Evolutionary conservation across 2,329 filamentous ascomycete genomes (phyloP), one percentile per base, ranked within the genome.

Genomic region (Sporothrix pallida): DNA sequence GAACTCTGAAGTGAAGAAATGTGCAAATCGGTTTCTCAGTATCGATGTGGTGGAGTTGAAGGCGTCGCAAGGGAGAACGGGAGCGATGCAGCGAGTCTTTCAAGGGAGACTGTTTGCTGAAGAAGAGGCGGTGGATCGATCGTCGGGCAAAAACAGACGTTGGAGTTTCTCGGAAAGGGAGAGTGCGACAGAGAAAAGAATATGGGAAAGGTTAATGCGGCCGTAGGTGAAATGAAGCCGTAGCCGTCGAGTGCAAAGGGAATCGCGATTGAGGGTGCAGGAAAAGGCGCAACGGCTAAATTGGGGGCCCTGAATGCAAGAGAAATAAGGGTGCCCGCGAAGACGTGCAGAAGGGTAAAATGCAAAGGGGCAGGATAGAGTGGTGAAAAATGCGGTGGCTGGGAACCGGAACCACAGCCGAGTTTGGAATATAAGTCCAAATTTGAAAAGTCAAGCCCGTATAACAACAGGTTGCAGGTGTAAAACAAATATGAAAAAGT

Each of bases 331-430:
- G 70, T 56, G 70, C 62, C 62, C 62, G 60, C 23, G 26, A 20
- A 58, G 58, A 46, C n/a, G 52, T 72, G 70, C 48, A 72, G 50
- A 15, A 63, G 20, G 65, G n/a, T n/a, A 46, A 69, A 70, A 44
- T 23, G 37, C 48, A 68, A 56, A 44, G 69, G 58, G 52, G 20
- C 23, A 42, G 7, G 56, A 70, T 48, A 31, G 62, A 54, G 37
- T 52, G 44, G 37, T 20, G n/a, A 44, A 75, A 76, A 76, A 75
- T 73, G 72, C 54, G 76, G 76, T 76, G 76, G 76, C 75, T 76
- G 76, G 76, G 69, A 72, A 31, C 50, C 65, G 48, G 54, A 26
- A 65, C 54, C 31, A 74, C 31, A 37, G 7, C 31, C 31, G 31
- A 37, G 31, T 37, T 37, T 37, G 31, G 31, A 37, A 37, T 37